Evolutionary conservation across 106 monocot genomes (phyloP), one percentile per base, ranked within the genome.

Genomic region (Allium sativum): DNA sequence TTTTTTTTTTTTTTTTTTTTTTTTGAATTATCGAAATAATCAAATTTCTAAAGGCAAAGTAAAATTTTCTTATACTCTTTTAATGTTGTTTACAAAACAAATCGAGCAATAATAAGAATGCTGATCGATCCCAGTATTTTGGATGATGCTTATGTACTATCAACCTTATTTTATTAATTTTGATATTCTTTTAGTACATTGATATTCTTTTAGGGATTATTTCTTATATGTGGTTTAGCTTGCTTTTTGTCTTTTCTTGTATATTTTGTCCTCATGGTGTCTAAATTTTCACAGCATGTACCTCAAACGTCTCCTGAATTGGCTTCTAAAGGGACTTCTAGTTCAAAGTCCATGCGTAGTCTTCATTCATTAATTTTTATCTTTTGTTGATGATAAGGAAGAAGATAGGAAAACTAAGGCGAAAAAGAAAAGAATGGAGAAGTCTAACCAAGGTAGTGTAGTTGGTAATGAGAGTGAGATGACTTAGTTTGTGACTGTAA

Each of bases 131-230:
- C n/a, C n/a, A n/a, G n/a, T n/a, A n/a, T n/a, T n/a, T n/a, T n/a
- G n/a, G n/a, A n/a, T n/a, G n/a, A n/a, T n/a, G n/a, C n/a, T n/a
- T n/a, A n/a, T n/a, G n/a, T n/a, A n/a, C n/a, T n/a, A n/a, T n/a
- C n/a, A n/a, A n/a, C n/a, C n/a, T n/a, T n/a, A n/a, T n/a, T n/a
- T n/a, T n/a, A n/a, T n/a, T n/a, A n/a, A n/a, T n/a, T n/a, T n/a
- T n/a, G n/a, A n/a, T n/a, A n/a, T n/a, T n/a, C n/a, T n/a, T n/a
- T n/a, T n/a, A n/a, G n/a, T n/a, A n/a, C n/a, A n/a, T n/a, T n/a
- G n/a, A n/a, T n/a, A n/a, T n/a, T n/a, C n/a, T 92, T 92, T 63
- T 81, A 22, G 58, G 84, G 76, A 0, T 45, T 92, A 18, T 92
- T 87, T 65, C 64, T 84, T 12, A 74, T 87, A 58, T 87, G 87